These are phyloP conservation scores for Leishmania gerbilli DNA, from an alignment of 208 protist species.

Conservation along the genomic window DNA sequence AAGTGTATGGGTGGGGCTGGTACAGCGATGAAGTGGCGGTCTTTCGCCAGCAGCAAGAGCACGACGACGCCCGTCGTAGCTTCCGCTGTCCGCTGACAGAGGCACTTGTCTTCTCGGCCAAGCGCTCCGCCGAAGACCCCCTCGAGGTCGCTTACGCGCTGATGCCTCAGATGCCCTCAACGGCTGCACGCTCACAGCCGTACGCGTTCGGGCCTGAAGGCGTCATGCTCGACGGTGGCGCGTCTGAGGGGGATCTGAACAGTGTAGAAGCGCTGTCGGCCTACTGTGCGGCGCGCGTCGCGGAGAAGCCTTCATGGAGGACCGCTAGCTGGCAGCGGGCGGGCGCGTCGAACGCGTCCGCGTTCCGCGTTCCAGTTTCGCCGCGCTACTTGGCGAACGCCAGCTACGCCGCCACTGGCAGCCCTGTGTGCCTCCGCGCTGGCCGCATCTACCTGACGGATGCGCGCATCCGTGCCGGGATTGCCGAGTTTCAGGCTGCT, in stretches of 20 bases:
- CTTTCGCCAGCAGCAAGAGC: background rate
- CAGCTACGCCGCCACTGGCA: constrained; percentile 27
- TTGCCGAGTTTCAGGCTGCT: constrained; percentile 10
- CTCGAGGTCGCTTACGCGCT: constrained; percentile 1
- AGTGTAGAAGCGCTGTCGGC: constrained; percentile 11
- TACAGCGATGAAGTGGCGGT: background rate
- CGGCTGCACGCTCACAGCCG: background rate
- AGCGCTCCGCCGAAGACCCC: constrained; percentile 1
- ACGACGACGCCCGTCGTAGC: background rate
- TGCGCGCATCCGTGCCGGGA: constrained; percentile 15
- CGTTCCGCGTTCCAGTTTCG: constrained; percentile 10
- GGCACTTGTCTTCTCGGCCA: background rate
- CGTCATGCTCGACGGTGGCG: background rate
- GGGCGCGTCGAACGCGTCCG: background rate
- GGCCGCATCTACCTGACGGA: constrained; percentile 20
- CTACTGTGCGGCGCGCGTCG: constrained; percentile 24
- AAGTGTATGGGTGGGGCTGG: background rate
- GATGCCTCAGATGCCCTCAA: background rate
- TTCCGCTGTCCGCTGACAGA: constrained; percentile 4
- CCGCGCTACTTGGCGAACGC: constrained; percentile 4
- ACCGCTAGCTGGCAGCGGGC: background rate
- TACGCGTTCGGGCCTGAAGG: background rate
- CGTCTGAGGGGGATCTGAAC: background rate
- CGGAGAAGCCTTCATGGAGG: constrained; percentile 7
- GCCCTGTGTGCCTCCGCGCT: constrained; percentile 19